A percentile compares a stretch with the other conserved stretches of the same genome.
These are phyloP conservation scores for Fagopyrum tataricum DNA, from an alignment of 148 eudicot species.

Conservation along the genomic window DNA sequence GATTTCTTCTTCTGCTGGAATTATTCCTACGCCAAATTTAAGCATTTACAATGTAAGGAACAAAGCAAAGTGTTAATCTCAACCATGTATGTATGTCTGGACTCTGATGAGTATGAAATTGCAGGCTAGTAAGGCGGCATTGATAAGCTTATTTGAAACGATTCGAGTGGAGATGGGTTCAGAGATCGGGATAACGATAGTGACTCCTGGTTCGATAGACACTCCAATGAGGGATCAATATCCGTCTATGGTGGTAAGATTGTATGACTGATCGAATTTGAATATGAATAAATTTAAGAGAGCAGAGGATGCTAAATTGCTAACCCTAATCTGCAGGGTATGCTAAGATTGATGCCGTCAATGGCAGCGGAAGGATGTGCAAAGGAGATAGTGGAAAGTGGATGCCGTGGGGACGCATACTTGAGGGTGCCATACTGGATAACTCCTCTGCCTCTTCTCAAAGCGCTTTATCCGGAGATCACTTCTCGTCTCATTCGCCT, in stretches of 20 bases:
- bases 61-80: background rate
- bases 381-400: background rate
- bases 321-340: background rate
- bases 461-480: no score
- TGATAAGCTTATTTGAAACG: conserved; percentile 33
- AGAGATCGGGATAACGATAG: conserved; percentile 30
- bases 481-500: no score
- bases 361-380: background rate
- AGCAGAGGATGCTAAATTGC: background rate
- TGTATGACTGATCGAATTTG: background rate
- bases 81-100: background rate
- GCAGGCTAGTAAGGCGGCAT: conserved; percentile 22
- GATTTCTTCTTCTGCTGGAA: conserved; percentile 24
- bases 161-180: conserved; percentile 30
- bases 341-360: background rate
- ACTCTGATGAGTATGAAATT: no score
- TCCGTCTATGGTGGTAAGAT: background rate
- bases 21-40: conserved; percentile 27
- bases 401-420: background rate
- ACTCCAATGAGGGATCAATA: conserved; percentile 28
- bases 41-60: conserved; percentile 40
- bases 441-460: background rate
- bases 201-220: conserved; percentile 9
- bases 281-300: background rate
- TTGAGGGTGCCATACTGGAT: background rate